Evolutionary conservation across 108 stramenopile species (phyloP).

Genomic region (Skeletonema menzelii): DNA sequence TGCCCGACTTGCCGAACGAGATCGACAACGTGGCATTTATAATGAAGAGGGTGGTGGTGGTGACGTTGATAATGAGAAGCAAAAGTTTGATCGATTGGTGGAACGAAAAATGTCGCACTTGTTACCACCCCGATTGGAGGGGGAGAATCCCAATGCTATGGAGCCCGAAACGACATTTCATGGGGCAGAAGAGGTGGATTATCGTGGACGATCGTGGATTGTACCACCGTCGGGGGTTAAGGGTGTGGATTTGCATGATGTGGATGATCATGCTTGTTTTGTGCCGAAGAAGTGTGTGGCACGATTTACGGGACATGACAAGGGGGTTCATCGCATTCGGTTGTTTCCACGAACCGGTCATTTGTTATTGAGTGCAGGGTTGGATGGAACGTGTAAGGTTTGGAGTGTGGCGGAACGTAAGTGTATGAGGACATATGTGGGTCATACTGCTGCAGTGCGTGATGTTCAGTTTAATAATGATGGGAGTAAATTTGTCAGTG

Average conservation of each 20-base stretch:
- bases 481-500: conserved; percentile 88
- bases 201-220: conserved; percentile 95
- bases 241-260: conserved; percentile 35
- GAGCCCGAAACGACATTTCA: conserved; percentile 88
- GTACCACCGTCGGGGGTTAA: conserved; percentile 80
- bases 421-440: conserved; percentile 91
- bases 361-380: conserved; percentile 92
- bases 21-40: conserved; percentile 59
- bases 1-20: conserved; percentile 66
- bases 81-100: conserved; percentile 75
- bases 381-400: conserved; percentile 94
- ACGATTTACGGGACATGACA: conserved; percentile 88
- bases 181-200: conserved; percentile 85
- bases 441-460: conserved; percentile 93
- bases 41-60: conserved; percentile 44
- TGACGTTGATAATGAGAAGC: conserved; percentile 43
- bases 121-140: conserved; percentile 87
- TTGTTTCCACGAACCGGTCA: conserved; percentile 97
- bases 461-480: conserved; percentile 92
- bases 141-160: conserved; percentile 63
- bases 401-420: conserved; percentile 76
- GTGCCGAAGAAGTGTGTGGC: conserved; percentile 95
- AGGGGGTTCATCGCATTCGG: conserved; percentile 97
- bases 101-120: conserved; percentile 95
- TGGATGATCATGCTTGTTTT: conserved; percentile 91